Base-by-base conservation (phyloP, 2,329 filamentous ascomycete species). In the Calonectria montana region DNA sequence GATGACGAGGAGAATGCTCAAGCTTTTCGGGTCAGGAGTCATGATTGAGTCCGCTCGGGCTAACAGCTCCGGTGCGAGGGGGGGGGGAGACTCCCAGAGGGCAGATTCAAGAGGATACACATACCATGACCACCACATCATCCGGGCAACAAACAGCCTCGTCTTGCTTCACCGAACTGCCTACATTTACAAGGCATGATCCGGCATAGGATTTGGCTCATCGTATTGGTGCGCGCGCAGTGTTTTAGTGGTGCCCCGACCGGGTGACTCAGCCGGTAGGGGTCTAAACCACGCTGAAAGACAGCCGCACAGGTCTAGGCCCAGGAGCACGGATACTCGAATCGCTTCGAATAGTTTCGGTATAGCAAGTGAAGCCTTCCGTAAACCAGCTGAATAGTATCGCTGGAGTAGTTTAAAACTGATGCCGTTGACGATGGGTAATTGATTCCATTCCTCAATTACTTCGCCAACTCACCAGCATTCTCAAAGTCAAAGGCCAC, bases 251-350 rank as follows among this genome's bases (percentile, higher is more conserved):
- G 64, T 23, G n/a, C 63, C 15, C 70, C 67, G 65, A 67, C 73
- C 76, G 73, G 69, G 62, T 77, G 76, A 77, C 68, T 78, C 76
- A 77, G 61, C 62, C 66, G 66, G 57, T 29, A 57, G 39, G 31
- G 12, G 1, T 16, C 37, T 25, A 43, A 57, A 23, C 45, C 47
- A 45, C 27, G 45, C 47, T 43, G n/a, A 23, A 53, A 35, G 31
- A 61, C 67, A 55, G 69, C 25, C 27, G 25, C 45, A 41, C 47
- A 6, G 18, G 66, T 48, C 45, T 39, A 55, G 57, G 69, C 55
- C 63, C 10, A 63, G 23, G 41, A 69, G 64, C 57, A 57, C n/a
- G 27, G 43, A 59, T 57, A 35, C 50, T 73, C 70, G 59, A 65
- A 15, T 21, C 23, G 25, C 29, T 77, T 78, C 71, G 68, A 78